Conservation (phyloP, 345 rosid species). For the Excoecaria cochinchinensis region DNA sequence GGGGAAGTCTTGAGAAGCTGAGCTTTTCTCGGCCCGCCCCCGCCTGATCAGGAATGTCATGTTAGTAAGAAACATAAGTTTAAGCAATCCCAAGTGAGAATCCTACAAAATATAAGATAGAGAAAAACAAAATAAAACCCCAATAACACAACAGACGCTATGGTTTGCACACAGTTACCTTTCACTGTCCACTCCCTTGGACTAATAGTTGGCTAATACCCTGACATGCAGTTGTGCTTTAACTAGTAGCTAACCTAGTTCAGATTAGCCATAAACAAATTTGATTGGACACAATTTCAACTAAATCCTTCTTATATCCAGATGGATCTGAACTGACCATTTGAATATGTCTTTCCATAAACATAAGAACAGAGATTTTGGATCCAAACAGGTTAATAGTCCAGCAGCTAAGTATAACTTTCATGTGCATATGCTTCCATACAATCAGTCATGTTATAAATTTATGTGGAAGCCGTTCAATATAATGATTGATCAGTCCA, state of each 20-base stretch:
- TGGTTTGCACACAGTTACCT: background rate
- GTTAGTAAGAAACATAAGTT: constrained; percentile 1
- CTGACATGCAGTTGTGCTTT: no score
- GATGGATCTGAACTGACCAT: background rate
- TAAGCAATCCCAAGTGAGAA: background rate
- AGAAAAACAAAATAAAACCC: background rate
- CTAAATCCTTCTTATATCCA: background rate
- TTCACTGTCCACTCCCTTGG: background rate
- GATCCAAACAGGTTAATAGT: background rate
- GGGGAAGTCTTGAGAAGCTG: constrained; percentile 54
- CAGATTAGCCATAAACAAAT: background rate
- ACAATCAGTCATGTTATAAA: background rate
- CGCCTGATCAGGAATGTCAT: constrained; percentile 45
- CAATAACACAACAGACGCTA: background rate
- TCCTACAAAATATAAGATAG: background rate
- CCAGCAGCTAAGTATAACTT: background rate
- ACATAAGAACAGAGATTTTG: background rate
- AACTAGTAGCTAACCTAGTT: background rate
- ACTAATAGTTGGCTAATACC: background rate
- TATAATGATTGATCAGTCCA: background rate
- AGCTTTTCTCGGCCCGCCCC: constrained; percentile 66
- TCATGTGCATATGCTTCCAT: background rate
- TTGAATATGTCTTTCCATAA: background rate
- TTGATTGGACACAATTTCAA: background rate
- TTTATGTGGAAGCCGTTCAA: background rate